Evolutionary conservation across 768 basidiomycete species (phyloP).

Genomic region (Tylopilus rubrobrunneus): DNA sequence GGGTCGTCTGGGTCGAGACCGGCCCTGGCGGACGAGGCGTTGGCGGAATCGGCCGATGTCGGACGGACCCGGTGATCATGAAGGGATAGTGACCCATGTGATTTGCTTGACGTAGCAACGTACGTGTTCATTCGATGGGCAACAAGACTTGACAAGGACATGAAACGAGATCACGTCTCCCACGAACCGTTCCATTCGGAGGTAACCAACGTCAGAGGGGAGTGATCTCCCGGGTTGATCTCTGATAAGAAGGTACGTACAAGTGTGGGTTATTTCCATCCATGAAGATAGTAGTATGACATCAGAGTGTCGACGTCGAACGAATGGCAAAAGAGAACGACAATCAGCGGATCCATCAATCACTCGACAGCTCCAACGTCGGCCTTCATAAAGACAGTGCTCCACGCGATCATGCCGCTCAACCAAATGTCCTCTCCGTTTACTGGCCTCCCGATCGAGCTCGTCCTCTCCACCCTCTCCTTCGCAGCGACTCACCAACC

Average conservation of each 20-base stretch:
- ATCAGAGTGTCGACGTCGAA: not conserved
- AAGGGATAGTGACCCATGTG: not conserved
- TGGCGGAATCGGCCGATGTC: conserved; percentile 15
- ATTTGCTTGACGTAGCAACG: not conserved
- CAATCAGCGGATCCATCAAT: not conserved
- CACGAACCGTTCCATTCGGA: not conserved
- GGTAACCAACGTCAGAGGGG: not conserved
- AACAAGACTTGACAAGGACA: not conserved
- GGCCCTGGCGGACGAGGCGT: conserved; percentile 18
- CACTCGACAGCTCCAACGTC: not conserved
- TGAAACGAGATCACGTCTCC: not conserved
- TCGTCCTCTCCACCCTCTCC: conserved; percentile 33
- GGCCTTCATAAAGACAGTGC: not conserved
- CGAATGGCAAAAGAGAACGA: not conserved
- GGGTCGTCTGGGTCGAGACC: conserved; percentile 1
- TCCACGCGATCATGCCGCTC: not conserved
- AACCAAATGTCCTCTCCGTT: conserved; percentile 8
- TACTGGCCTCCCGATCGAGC: conserved; percentile 29
- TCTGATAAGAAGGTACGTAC: not conserved
- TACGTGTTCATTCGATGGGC: not conserved
- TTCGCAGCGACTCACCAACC: conserved; percentile 27
- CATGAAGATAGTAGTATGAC: not conserved
- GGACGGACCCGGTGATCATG: not conserved
- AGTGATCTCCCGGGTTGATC: not conserved
- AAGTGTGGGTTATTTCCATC: not conserved